Evolutionary conservation across 495 filamentous ascomycete genomes (phyloP), one percentile per base, ranked within the genome.

Genomic region (Friedmanniomyces simplex): DNA sequence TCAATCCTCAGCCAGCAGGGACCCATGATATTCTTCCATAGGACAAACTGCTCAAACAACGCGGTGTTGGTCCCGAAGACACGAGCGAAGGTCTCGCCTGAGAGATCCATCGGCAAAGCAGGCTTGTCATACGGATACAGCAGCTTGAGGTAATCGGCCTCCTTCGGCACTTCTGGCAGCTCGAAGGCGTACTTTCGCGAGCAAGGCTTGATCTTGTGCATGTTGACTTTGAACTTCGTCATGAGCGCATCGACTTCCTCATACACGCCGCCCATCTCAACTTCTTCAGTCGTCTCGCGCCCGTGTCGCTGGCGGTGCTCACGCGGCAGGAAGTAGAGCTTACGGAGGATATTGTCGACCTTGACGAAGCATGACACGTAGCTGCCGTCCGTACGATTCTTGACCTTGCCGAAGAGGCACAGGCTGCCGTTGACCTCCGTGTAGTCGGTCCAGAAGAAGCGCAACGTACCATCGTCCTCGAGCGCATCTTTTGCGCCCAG

Each of bases 21-120:
- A 0, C 93, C 93, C 90, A 95, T 97, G 57, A 98, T 87, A 60
- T 91, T 90, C 71, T 94, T 96, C 87, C 89, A 96, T 13, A 98
- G 78, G 14, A 96, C 94, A 65, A 98, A 98, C 65, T 98, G 93
- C 65, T 98, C 93, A 61, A 98, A 98, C 0, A 97, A 75, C 1
- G 88, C 82, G 0, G 93, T 98, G 66, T 94, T 95, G 45, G 88
- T 86, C 43, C 93, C 94, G 60, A 98, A 98, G 42, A 95, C 89
- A 50, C 87, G 85, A 3, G 94, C 97, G 68, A 90, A 98, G 0
- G 94, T 96, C 67, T 95, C 84, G 20, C 94, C 93, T 57, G 74
- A 80, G 49, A 82, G 67, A 63, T 88, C 83, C 63, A 85, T 81
- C 8, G 83, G 76, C 25, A 95, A 71, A 28, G 82, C 76, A 54